phyloP scores from a whole-genome alignment of 495 filamentous ascomycete genomes.

The Neurospora intermedia region DNA sequence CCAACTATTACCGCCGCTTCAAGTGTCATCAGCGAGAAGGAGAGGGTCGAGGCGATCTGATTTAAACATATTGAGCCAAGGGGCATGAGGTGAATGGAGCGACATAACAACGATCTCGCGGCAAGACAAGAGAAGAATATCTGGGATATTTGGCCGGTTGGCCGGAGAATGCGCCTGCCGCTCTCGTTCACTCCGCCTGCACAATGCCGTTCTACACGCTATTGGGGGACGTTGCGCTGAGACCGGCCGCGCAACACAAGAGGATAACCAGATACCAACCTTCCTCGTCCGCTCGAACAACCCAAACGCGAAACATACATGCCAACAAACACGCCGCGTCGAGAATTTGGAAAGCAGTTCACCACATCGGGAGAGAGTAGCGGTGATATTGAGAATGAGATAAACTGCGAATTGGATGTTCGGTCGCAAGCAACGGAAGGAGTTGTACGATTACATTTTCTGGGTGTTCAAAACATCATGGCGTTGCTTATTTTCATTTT shows the following conservation, averaged over 20 bases:
- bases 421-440: neutral
- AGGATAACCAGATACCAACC: neutral
- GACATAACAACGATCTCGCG: neutral
- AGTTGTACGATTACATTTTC: neutral
- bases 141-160: neutral
- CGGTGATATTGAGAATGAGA: neutral
- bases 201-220: neutral
- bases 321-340: neutral
- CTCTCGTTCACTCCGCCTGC: neutral
- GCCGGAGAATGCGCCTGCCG: neutral
- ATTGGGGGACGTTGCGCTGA: neutral
- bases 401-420: neutral
- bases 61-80: neutral
- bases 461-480: neutral
- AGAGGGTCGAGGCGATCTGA: constrained; percentile 6
- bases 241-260: neutral
- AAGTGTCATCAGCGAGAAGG: constrained; percentile 25
- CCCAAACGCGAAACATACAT: neutral
- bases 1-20: constrained; percentile 17
- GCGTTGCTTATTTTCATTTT: neutral
- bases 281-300: neutral
- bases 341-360: neutral
- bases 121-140: neutral
- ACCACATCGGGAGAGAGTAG: neutral
- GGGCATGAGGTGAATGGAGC: neutral